phyloP scores from a whole-genome alignment of 2,329 filamentous ascomycete genomes.

The Trichoderma koningii region DNA sequence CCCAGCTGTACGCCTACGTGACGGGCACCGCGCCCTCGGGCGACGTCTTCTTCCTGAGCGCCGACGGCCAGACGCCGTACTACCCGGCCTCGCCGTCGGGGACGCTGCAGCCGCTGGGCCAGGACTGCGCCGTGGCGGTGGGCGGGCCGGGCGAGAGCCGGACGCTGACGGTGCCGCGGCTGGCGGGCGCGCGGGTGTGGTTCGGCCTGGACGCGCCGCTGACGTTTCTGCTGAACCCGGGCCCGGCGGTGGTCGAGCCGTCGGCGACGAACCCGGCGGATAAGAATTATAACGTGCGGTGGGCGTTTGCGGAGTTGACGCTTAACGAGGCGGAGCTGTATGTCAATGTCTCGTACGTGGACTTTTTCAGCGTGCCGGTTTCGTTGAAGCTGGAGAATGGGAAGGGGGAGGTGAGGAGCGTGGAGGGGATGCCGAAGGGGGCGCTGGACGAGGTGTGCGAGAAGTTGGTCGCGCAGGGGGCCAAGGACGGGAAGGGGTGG shows the following conservation, averaged over 20 bases:
- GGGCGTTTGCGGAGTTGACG: slow-evolving; percentile 71
- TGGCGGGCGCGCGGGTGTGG: slow-evolving; percentile 73
- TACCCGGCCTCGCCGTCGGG: slow-evolving; percentile 61
- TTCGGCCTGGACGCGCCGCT: slow-evolving; percentile 63
- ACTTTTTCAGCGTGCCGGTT: slow-evolving; percentile 71
- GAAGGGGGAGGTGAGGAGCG: slow-evolving; percentile 47
- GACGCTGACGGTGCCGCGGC: slow-evolving; percentile 66
- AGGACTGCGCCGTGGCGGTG: slow-evolving; percentile 64
- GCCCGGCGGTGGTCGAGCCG: slow-evolving; percentile 73
- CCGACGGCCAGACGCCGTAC: slow-evolving; percentile 67
- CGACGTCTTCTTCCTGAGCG: slow-evolving; percentile 61
- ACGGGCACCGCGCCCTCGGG: slow-evolving; percentile 63
- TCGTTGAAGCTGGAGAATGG: slow-evolving; percentile 55
- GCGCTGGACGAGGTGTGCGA: slow-evolving; percentile 51
- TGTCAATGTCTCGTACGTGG: slow-evolving; percentile 72
- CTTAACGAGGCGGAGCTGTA: slow-evolving; percentile 64
- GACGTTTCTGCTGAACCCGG: slow-evolving; percentile 70
- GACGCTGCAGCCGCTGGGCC: slow-evolving; percentile 53
- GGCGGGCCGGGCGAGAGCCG: slow-evolving; percentile 61
- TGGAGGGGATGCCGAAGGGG: slow-evolving; percentile 51
- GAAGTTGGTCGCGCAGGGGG: slow-evolving; percentile 49
- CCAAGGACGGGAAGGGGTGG: slow-evolving; percentile 53
- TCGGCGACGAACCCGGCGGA: slow-evolving; percentile 68
- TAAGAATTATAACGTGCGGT: slow-evolving; percentile 61
- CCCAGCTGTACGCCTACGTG: slow-evolving; percentile 65